A percentile compares a stretch with the other conserved stretches of the same genome.
Conservation (phyloP, 768 basidiomycete genomes). For the Cystofilobasidium ferigula region DNA sequence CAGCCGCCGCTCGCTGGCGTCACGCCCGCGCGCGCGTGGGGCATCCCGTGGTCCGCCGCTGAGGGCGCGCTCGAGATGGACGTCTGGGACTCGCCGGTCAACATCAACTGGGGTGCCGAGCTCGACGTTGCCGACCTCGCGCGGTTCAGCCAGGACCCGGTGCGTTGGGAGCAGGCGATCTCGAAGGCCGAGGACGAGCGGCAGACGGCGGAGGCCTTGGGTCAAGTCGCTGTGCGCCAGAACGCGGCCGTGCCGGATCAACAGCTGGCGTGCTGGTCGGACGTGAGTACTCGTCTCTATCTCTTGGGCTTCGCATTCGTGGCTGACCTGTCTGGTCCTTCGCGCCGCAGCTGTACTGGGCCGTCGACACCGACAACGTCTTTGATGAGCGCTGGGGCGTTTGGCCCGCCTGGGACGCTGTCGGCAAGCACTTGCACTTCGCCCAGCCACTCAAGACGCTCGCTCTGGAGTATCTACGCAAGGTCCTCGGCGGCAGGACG, state of each 20-base stretch:
- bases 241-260: neutral
- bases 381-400: neutral
- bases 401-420: neutral
- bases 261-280: neutral
- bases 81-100: neutral
- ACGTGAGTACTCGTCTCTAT: too few species aligned
- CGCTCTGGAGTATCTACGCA: too few species aligned
- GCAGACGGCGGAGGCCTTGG: neutral
- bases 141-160: neutral
- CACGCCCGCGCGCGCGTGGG: neutral
- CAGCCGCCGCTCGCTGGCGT: neutral
- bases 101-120: neutral
- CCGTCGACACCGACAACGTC: neutral
- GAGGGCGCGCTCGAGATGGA: neutral
- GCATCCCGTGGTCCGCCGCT: neutral
- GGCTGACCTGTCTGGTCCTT: too few species aligned
- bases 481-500: neutral
- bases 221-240: neutral
- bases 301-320: too few species aligned
- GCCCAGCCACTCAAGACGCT: neutral
- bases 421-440: slow-evolving; percentile 2
- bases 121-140: neutral
- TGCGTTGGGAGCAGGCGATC: neutral
- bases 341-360: slow-evolving; percentile 2
- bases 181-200: neutral